Conservation (phyloP, 345 rosid genomes). For the Conringia planisiliqua region DNA sequence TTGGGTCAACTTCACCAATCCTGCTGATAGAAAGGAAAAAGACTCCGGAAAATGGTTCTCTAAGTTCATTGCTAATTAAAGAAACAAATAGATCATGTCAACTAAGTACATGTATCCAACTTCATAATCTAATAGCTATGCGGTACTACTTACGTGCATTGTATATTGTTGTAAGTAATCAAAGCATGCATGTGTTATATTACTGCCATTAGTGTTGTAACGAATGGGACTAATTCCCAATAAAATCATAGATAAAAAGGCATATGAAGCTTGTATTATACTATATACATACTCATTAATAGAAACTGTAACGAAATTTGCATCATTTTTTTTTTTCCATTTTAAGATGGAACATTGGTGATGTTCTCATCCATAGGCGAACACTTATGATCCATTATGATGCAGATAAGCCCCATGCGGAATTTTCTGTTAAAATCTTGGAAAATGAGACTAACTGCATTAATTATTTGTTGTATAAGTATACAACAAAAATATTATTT, state of each 20-base stretch:
- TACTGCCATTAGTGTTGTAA: background rate
- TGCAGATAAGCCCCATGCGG: too few species aligned
- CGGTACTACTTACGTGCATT: background rate
- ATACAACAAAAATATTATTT: too few species aligned
- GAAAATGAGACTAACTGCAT: too few species aligned
- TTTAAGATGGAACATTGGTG: background rate
- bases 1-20: conserved; percentile 29
- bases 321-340: background rate
- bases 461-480: too few species aligned
- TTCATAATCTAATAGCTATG: background rate
- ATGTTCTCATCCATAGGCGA: too few species aligned
- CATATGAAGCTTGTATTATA: background rate
- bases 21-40: conserved; percentile 19
- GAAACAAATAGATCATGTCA: background rate
- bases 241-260: background rate
- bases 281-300: background rate
- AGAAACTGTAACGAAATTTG: background rate
- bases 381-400: too few species aligned
- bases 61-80: conserved; percentile 25
- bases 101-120: background rate
- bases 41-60: conserved; percentile 32
- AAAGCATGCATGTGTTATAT: background rate
- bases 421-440: too few species aligned
- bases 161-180: background rate
- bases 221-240: background rate